These are phyloP conservation scores for Zasmidium angulare DNA, from an alignment of 2,329 filamentous ascomycete genomes.

Conservation along the genomic window DNA sequence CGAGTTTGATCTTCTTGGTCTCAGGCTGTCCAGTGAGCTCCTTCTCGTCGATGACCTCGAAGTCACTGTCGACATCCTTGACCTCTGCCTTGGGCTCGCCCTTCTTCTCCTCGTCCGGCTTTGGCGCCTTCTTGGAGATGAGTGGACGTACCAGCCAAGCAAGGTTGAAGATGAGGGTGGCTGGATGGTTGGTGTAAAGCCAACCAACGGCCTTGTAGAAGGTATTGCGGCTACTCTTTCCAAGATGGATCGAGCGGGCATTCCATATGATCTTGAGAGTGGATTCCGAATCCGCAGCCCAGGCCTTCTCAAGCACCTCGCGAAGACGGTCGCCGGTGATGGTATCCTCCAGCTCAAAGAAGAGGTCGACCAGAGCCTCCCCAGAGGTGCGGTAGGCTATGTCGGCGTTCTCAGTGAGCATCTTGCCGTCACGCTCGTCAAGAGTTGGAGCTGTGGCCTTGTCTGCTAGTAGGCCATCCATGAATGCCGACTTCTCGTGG, in stretches of 20 bases:
- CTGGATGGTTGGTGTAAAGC: constrained; percentile 56
- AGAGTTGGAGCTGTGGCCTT: constrained; percentile 17
- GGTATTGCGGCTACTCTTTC: constrained; percentile 50
- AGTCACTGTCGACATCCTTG: constrained; percentile 25
- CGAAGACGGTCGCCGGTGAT: constrained; percentile 40
- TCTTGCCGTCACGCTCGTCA: constrained; percentile 38
- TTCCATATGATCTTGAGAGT: constrained; percentile 63
- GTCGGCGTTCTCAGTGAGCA: constrained; percentile 55
- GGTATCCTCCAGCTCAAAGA: constrained; percentile 51
- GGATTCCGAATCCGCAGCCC: constrained; percentile 48
- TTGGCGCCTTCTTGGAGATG: constrained; percentile 54
- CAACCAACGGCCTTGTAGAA: constrained; percentile 52
- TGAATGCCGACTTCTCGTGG: constrained; percentile 17
- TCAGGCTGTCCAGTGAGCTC: constrained; percentile 7
- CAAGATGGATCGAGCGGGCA: constrained; percentile 60
- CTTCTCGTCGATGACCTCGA: constrained; percentile 23
- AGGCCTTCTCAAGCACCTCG: constrained; percentile 49
- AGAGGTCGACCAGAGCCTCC: constrained; percentile 54
- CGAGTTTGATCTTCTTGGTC: constrained; percentile 24
- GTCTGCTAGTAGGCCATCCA: constrained; percentile 18
- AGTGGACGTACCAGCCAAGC: constrained; percentile 57
- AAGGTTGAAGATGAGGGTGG: constrained; percentile 55
- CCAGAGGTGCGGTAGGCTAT: constrained; percentile 50
- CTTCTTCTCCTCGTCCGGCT: constrained; percentile 27
- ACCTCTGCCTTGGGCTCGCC: constrained; percentile 44